Conservation (phyloP, 495 filamentous ascomycete species). For the Bathelium albidoporum region DNA sequence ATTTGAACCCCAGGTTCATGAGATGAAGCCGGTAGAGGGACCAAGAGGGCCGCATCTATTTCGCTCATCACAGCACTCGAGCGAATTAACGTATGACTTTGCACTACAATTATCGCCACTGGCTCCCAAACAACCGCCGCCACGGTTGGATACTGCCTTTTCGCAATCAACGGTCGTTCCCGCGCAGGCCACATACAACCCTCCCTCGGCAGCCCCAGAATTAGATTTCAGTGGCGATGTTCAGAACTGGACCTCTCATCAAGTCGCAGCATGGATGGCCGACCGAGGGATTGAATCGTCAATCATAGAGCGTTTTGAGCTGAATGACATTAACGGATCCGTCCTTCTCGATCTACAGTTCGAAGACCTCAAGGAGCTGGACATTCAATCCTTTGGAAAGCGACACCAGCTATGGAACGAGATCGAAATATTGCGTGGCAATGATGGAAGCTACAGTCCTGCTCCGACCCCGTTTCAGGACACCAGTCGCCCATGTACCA, state of each 20-base stretch:
- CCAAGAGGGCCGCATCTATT: constrained; percentile 87
- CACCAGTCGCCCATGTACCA: constrained; percentile 29
- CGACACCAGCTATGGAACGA: constrained; percentile 76
- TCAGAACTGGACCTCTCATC: constrained; percentile 53
- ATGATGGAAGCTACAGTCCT: constrained; percentile 34
- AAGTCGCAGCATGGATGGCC: constrained; percentile 76
- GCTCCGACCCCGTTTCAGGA: constrained; percentile 33
- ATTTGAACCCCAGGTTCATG: constrained; percentile 36
- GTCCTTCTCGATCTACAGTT: constrained; percentile 78
- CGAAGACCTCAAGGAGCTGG: constrained; percentile 88
- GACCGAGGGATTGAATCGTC: constrained; percentile 57
- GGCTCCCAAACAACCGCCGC: constrained; percentile 27
- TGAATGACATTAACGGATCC: constrained; percentile 81
- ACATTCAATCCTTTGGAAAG: constrained; percentile 87
- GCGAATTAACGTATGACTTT: constrained; percentile 47
- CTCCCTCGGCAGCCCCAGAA: constrained; percentile 36
- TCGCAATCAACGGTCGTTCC: constrained; percentile 20
- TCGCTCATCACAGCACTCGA: constrained; percentile 42
- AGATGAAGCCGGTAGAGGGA: constrained; percentile 57
- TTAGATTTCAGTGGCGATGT: constrained; percentile 47
- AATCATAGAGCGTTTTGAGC: constrained; percentile 71
- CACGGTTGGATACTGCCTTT: constrained; percentile 24
- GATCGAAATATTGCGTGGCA: constrained; percentile 58
- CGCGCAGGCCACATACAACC: constrained; percentile 18
- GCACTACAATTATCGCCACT: constrained; percentile 56